Evolutionary conservation across 345 rosid genomes (phyloP), one percentile per base, ranked within the genome.

Genomic region (Eutrema japonicum): DNA sequence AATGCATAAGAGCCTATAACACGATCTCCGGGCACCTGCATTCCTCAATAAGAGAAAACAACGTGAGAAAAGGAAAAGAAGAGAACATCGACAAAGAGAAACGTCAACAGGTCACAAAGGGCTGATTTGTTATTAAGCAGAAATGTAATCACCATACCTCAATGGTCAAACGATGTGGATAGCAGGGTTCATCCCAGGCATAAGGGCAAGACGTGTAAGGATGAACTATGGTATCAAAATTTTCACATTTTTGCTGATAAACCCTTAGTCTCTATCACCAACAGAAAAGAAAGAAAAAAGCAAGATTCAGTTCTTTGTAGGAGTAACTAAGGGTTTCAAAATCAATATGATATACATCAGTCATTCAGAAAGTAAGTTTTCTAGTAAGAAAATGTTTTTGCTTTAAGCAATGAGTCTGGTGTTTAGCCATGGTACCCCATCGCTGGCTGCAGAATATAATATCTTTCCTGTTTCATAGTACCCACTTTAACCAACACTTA

Each of bases 101-200:
- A 58, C 49, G 8, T 55, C 35, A 54, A 59, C 46, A 59, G 54
- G 45, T 40, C 38, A 59, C 46, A 50, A 11, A 48, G 46, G 38
- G 48, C 46, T 38, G 27, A 8, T 8, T 43, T 57, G 53, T 64
- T 35, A 7, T 51, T 22, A 41, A 53, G 68, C 66, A 35, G 65
- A 68, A 49, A 67, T 22, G 35, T 35, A 27, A 63, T 5, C 53
- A 48, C 42, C 52, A 68, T 84, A 93, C 98, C 96, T 93, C 97
- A 71, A 93, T 71, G 70, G 85, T 79, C 54, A 93, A 86, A 78
- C 94, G 92, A 77, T 89, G 96, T 10, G 97, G 97, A 78, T 79
- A 91, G 74, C 84, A 86, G 55, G 97, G 96, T 81, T 93, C 98
- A 89, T 93, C 98, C 98, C 98, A 93, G 37, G 98, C 96, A 83